A percentile compares a stretch with the other conserved stretches of the same genome.
phyloP scores from a whole-genome alignment of 78 protist genomes.

The Dictyostelium firmibasis region DNA sequence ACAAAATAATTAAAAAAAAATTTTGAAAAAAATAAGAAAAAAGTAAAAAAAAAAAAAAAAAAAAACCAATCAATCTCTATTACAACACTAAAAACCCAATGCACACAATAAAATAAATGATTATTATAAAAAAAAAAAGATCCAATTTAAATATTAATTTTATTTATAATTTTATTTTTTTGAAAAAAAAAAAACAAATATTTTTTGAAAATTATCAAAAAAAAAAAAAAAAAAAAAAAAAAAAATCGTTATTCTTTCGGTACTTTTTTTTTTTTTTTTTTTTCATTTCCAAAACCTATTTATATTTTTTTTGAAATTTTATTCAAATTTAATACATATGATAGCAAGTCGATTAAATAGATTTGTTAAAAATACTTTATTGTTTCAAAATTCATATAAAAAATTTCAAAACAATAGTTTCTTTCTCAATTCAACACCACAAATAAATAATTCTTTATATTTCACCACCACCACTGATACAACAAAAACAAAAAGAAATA shows the following conservation, averaged over 20 bases:
- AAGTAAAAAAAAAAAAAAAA: background rate
- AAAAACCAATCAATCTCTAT: background rate
- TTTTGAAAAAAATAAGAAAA: background rate
- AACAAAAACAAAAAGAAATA: background rate
- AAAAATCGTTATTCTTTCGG: background rate
- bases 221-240: too few species aligned
- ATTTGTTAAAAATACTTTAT: background rate
- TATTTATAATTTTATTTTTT: background rate
- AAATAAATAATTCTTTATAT: too few species aligned
- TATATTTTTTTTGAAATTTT: too few species aligned
- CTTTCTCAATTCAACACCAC: background rate
- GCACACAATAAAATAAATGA: background rate
- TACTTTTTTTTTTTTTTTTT: background rate
- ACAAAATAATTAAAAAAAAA: background rate
- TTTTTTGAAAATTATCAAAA: background rate
- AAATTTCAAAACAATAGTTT: background rate
- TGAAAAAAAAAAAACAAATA: background rate
- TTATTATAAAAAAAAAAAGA: background rate
- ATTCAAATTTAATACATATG: background rate
- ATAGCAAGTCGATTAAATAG: background rate
- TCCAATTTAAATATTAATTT: background rate
- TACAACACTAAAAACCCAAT: background rate
- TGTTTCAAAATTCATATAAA: background rate
- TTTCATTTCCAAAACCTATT: background rate
- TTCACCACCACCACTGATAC: too few species aligned